These are phyloP conservation scores for Pichia scutulata DNA, from an alignment of 805 yeast species.

Conservation along the genomic window DNA sequence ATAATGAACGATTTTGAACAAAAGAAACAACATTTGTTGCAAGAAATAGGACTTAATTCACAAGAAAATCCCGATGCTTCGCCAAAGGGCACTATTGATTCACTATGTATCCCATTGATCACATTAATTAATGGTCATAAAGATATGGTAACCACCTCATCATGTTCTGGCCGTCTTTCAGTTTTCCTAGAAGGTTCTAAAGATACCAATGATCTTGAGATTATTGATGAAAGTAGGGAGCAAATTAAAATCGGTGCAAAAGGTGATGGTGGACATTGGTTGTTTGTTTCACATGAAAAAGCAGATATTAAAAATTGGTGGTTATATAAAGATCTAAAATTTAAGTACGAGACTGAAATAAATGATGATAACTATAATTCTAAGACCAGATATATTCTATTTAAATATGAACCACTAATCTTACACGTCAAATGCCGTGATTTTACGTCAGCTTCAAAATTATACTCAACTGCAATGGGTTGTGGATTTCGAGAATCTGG, in stretches of 20 bases:
- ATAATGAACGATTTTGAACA: slow-evolving; percentile 52
- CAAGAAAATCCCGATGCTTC: slow-evolving; percentile 53
- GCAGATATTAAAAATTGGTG: slow-evolving; percentile 43
- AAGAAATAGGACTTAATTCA: slow-evolving; percentile 41
- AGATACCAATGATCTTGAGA: slow-evolving; percentile 6
- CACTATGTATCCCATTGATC: slow-evolving; percentile 63
- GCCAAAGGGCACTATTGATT: slow-evolving; percentile 85
- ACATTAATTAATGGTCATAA: slow-evolving; percentile 51
- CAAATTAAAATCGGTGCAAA: slow-evolving; percentile 61
- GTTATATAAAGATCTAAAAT: slow-evolving; percentile 21
- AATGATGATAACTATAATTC: background rate
- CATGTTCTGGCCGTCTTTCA: slow-evolving; percentile 82
- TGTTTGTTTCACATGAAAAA: slow-evolving; percentile 67
- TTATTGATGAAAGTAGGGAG: slow-evolving; percentile 1
- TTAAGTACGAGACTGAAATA: slow-evolving; percentile 1
- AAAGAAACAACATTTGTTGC: slow-evolving; percentile 48
- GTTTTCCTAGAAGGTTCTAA: slow-evolving; percentile 75
- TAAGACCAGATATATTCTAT: slow-evolving; percentile 50
- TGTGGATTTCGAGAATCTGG: slow-evolving; percentile 88
- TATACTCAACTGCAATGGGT: slow-evolving; percentile 67
- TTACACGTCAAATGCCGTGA: slow-evolving; percentile 76
- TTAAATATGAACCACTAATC: slow-evolving; percentile 80
- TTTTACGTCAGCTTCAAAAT: slow-evolving; percentile 44
- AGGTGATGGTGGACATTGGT: slow-evolving; percentile 81
- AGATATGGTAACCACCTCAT: slow-evolving; percentile 78